Evolutionary conservation across 2,329 filamentous ascomycete species (phyloP).

Genomic region (Aspergillus latus): DNA sequence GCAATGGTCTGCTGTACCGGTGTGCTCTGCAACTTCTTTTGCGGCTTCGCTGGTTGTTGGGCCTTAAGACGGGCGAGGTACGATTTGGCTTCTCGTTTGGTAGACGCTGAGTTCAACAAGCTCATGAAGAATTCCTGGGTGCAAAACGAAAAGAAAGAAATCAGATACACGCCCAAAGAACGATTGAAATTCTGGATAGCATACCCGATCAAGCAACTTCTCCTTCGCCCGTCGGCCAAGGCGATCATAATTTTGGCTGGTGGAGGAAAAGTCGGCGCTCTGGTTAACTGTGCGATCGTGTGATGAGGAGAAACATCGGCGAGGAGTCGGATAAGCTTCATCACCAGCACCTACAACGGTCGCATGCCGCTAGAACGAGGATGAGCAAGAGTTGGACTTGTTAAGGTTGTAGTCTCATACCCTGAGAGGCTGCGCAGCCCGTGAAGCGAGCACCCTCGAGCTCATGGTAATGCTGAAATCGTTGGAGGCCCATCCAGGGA

Average conservation of each 20-base stretch:
- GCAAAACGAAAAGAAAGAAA: background rate
- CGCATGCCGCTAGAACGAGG: constrained; percentile 20
- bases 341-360: constrained; percentile 18
- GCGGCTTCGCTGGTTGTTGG: constrained; percentile 36
- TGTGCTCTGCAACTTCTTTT: constrained; percentile 34
- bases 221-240: constrained; percentile 44
- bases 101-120: constrained; percentile 82
- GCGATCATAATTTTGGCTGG: constrained; percentile 29
- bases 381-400: background rate
- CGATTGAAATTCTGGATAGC: constrained; percentile 1
- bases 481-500: constrained; percentile 11
- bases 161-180: constrained; percentile 8
- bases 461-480: constrained; percentile 33
- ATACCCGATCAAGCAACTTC: constrained; percentile 46
- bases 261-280: constrained; percentile 33
- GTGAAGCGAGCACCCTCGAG: constrained; percentile 33
- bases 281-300: constrained; percentile 26
- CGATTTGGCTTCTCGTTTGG: constrained; percentile 86
- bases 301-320: constrained; percentile 21
- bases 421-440: constrained; percentile 32
- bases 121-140: constrained; percentile 81
- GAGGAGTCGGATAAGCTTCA: constrained; percentile 6
- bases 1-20: constrained; percentile 19
- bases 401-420: constrained; percentile 19
- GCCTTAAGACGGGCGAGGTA: constrained; percentile 83